phyloP scores from a whole-genome alignment of 306 rosid genomes.

The Pyrus betulifolia region DNA sequence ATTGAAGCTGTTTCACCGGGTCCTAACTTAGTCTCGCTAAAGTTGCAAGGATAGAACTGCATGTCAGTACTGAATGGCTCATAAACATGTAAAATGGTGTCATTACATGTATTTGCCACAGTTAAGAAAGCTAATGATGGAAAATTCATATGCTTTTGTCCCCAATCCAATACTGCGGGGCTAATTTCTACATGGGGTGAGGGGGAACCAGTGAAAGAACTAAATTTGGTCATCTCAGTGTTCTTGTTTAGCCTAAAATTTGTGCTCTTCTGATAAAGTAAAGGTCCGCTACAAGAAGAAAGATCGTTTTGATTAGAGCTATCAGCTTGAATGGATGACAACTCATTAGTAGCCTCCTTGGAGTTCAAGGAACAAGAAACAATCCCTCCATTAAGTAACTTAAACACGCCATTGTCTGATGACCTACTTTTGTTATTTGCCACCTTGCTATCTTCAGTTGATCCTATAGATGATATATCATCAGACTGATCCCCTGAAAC shows the following conservation, averaged over 20 bases:
- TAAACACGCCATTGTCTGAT: slow-evolving; percentile 71
- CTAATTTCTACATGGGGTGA: slow-evolving; percentile 52
- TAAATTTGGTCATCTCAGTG: slow-evolving; percentile 33
- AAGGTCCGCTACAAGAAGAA: slow-evolving; percentile 50
- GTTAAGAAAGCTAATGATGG: slow-evolving; percentile 68
- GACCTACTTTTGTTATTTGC: slow-evolving; percentile 62
- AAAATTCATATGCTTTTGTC: slow-evolving; percentile 50
- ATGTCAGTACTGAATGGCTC: slow-evolving; percentile 80
- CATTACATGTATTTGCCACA: slow-evolving; percentile 69
- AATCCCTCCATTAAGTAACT: slow-evolving; percentile 57
- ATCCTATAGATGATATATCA: slow-evolving; percentile 33
- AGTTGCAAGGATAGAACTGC: slow-evolving; percentile 93
- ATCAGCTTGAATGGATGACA: slow-evolving; percentile 43
- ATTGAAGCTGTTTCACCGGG: slow-evolving; percentile 73
- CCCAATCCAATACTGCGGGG: slow-evolving; percentile 82
- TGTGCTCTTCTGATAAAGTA: slow-evolving; percentile 37
- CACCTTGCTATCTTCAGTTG: slow-evolving; percentile 36
- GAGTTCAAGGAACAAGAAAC: slow-evolving; percentile 73
- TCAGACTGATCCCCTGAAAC: slow-evolving; percentile 33
- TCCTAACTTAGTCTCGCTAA: slow-evolving; percentile 53
- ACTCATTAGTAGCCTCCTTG: slow-evolving; percentile 39
- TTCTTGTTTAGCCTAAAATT: slow-evolving; percentile 30
- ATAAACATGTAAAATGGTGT: slow-evolving; percentile 62
- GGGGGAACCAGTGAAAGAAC: slow-evolving; percentile 40
- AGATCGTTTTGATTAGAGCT: slow-evolving; percentile 31